Conservation (phyloP, 2,329 filamentous ascomycete species). For the Fusarium keratoplasticum region DNA sequence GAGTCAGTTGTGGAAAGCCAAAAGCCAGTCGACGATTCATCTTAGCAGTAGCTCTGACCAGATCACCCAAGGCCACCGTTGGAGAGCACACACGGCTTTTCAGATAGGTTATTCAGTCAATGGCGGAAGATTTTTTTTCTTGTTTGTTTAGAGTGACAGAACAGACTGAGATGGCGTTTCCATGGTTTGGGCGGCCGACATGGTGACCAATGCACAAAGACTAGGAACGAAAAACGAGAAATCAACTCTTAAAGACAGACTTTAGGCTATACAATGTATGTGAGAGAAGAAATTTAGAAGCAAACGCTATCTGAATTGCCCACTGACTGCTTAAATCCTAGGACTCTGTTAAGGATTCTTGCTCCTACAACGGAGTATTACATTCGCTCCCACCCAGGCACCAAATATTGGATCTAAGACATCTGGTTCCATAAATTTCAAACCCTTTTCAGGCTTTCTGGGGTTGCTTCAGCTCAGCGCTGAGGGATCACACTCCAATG, state of each 20-base stretch:
- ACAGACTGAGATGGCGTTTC: neutral
- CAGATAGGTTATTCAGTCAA: neutral
- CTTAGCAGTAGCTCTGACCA: neutral
- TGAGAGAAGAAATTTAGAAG: neutral
- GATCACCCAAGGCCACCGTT: neutral
- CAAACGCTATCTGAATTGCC: neutral
- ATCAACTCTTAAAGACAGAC: neutral
- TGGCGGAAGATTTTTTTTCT: neutral
- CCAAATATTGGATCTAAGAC: neutral
- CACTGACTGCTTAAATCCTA: neutral
- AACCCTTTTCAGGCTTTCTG: neutral
- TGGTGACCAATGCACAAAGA: neutral
- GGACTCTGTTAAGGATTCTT: neutral
- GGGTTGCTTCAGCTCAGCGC: neutral
- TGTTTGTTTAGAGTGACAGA: neutral
- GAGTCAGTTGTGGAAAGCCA: neutral
- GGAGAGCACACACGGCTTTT: neutral
- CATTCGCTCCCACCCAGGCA: too few relatives aligned
- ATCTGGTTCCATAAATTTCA: neutral
- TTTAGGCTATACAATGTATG: neutral
- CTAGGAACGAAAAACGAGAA: neutral
- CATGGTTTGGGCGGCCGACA: neutral
- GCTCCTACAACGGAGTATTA: neutral
- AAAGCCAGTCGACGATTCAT: neutral
- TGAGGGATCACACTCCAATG: neutral